Percentiles rank a stretch among this genome's conserved stretches.
Conservation (phyloP, 257 asterid genomes). For the Perilla frutescens region DNA sequence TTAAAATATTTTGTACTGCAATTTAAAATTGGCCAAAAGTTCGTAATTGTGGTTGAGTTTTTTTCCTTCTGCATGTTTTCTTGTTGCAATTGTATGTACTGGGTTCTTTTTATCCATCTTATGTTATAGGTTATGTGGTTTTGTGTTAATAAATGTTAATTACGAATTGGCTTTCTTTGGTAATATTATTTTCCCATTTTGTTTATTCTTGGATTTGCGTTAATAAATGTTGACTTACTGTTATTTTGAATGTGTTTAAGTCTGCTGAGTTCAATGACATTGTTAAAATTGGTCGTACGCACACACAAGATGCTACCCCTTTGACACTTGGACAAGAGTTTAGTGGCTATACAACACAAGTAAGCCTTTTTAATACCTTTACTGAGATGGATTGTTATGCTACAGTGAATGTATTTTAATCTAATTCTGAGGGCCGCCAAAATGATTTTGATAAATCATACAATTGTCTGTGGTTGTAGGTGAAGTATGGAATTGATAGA, state of each 20-base stretch:
- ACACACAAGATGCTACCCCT: slow-evolving; percentile 99
- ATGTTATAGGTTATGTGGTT: too few species aligned
- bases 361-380: slow-evolving; percentile 45
- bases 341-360: slow-evolving; percentile 98
- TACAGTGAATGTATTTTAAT: slow-evolving; percentile 24
- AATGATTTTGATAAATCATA: slow-evolving; percentile 9
- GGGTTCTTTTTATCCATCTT: neutral
- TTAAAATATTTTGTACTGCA: neutral
- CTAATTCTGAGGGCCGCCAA: slow-evolving; percentile 19
- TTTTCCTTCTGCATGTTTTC: neutral
- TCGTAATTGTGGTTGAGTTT: neutral
- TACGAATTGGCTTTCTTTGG: slow-evolving; percentile 1
- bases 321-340: slow-evolving; percentile 99
- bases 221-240: slow-evolving; percentile 1
- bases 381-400: slow-evolving; percentile 8
- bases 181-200: neutral
- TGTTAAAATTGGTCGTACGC: slow-evolving; percentile 98
- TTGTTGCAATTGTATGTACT: neutral
- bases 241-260: slow-evolving; percentile 47
- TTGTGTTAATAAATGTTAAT: neutral
- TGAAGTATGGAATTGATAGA: slow-evolving; percentile 90
- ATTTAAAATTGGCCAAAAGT: neutral
- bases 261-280: slow-evolving; percentile 85
- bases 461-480: slow-evolving; percentile 53
- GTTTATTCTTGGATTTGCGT: slow-evolving; percentile 12